A percentile compares a stretch with the other conserved stretches of the same genome.
These are phyloP conservation scores for Lophiotrema nucula DNA, from an alignment of 495 filamentous ascomycete genomes.

Conservation along the genomic window DNA sequence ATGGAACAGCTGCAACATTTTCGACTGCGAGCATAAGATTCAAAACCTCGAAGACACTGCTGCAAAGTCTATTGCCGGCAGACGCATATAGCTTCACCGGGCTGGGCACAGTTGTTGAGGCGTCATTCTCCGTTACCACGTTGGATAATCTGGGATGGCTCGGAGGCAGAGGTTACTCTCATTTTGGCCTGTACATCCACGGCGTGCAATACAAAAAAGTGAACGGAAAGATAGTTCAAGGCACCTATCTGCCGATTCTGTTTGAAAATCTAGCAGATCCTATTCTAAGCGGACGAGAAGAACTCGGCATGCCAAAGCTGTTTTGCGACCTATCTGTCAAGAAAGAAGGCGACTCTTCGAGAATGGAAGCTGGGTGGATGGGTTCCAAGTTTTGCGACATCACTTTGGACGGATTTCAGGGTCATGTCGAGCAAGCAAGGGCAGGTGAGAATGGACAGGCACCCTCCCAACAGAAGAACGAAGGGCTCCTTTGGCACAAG, in stretches of 20 bases:
- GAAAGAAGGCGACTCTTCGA: conserved; percentile 19
- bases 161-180: neutral
- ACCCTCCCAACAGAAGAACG: no score
- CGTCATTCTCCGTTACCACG: neutral
- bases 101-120: neutral
- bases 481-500: neutral
- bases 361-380: neutral
- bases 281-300: neutral
- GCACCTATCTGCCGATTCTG: neutral
- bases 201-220: neutral
- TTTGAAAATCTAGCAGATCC: neutral
- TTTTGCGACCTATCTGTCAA: conserved; percentile 38
- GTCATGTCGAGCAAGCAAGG: neutral
- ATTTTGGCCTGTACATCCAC: neutral
- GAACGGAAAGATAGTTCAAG: neutral
- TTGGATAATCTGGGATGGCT: neutral
- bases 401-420: neutral
- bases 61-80: conserved; percentile 48
- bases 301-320: conserved; percentile 2
- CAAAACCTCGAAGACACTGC: conserved; percentile 56
- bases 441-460: no score
- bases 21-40: conserved; percentile 56
- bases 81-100: neutral
- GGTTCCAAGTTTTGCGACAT: neutral
- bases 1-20: conserved; percentile 45